phyloP scores from a whole-genome alignment of 768 basidiomycete genomes.

The Crepidotus variabilis region DNA sequence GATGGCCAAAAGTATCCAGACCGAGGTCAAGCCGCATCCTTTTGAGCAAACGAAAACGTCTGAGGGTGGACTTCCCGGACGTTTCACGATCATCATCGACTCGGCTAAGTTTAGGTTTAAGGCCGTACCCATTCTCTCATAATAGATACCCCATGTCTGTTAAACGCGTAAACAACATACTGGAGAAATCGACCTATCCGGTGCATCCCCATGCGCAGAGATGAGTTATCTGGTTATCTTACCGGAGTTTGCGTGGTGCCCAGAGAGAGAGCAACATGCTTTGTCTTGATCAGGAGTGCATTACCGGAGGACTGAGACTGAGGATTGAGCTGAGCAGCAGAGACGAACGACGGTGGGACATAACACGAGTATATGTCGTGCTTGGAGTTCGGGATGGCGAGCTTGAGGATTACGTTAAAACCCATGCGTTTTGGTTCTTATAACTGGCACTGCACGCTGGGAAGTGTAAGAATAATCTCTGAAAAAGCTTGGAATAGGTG shows the following conservation, averaged over 20 bases:
- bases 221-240: not conserved
- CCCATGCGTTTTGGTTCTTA: not conserved
- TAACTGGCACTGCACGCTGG: not conserved
- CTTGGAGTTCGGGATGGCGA: slow-evolving; percentile 2
- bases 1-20: no score
- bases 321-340: not conserved
- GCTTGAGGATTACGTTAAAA: not conserved
- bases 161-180: not conserved
- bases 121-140: not conserved
- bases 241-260: not conserved
- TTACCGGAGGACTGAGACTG: no score
- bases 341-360: not conserved
- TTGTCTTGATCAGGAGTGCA: not conserved
- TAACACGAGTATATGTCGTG: slow-evolving; percentile 5
- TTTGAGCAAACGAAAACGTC: no score
- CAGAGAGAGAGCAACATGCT: not conserved
- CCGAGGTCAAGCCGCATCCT: no score
- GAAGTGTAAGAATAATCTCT: no score
- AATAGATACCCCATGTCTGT: no score
- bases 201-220: not conserved
- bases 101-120: slow-evolving; percentile 8
- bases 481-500: no score
- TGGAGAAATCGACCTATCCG: not conserved
- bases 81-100: not conserved
- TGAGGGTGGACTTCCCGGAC: no score